Conservation (phyloP, 2,329 filamentous ascomycete genomes). For the Fusarium equiseti region DNA sequence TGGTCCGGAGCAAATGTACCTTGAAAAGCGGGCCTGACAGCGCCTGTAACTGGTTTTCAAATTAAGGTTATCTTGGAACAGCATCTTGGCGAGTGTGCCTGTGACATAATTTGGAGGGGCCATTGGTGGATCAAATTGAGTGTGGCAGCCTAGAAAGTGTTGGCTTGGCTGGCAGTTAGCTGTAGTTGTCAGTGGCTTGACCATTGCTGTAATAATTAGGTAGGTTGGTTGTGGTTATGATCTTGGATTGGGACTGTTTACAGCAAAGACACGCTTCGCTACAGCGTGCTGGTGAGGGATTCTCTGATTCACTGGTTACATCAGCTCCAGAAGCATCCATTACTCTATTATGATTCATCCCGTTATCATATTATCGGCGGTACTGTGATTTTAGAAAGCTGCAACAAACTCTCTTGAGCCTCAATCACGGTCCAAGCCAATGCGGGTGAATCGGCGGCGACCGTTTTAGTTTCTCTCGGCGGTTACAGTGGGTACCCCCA, state of each 20-base stretch:
- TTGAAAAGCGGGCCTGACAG: constrained; percentile 11
- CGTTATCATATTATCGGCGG: too few relatives aligned
- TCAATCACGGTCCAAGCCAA: not conserved
- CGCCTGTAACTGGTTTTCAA: not conserved
- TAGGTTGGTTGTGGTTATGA: not conserved
- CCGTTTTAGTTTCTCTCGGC: not conserved
- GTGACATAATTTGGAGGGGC: constrained; percentile 1
- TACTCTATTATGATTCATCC: too few relatives aligned
- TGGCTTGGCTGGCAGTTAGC: not conserved
- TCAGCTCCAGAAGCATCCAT: too few relatives aligned
- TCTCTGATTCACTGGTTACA: too few relatives aligned
- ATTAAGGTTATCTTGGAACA: constrained; percentile 18
- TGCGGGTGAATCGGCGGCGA: not conserved
- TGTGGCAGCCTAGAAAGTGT: not conserved
- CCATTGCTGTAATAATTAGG: not conserved
- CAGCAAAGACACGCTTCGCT: too few relatives aligned
- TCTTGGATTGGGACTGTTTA: not conserved
- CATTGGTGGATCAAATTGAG: constrained; percentile 5
- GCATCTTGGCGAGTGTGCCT: not conserved
- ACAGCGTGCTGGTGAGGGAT: too few relatives aligned
- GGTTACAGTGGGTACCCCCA: not conserved
- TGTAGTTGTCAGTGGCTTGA: not conserved
- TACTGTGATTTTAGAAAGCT: too few relatives aligned
- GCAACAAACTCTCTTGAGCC: not conserved
- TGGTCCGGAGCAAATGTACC: constrained; percentile 27